phyloP scores from a whole-genome alignment of 169 alveolate genomes.

The Cryptosporidium muris region DNA sequence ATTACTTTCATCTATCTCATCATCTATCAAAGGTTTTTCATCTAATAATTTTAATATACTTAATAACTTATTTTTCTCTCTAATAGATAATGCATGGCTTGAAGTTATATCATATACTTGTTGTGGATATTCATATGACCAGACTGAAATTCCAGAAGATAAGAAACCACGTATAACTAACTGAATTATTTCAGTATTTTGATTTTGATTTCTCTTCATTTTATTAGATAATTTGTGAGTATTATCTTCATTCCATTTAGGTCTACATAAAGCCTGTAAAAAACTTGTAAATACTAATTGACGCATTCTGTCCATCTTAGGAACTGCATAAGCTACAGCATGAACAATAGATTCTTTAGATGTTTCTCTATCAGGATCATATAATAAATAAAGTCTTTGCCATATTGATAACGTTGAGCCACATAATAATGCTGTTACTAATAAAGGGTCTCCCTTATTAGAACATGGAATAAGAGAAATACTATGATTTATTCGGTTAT shows the following conservation, averaged over 20 bases:
- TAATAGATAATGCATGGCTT: conserved; percentile 36
- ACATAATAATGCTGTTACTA: conserved; percentile 52
- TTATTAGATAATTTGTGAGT: conserved; percentile 41
- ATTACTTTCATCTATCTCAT: conserved; percentile 30
- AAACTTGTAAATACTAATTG: conserved; percentile 55
- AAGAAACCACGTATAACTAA: conserved; percentile 37
- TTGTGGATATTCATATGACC: conserved; percentile 65
- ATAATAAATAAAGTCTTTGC: conserved; percentile 63
- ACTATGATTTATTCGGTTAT: neutral
- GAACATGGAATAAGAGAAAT: conserved; percentile 26
- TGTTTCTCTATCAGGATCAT: conserved; percentile 66
- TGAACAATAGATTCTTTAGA: conserved; percentile 59
- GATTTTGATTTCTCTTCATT: conserved; percentile 53
- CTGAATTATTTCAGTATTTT: conserved; percentile 33
- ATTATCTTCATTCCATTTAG: conserved; percentile 42
- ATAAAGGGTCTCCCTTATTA: conserved; percentile 58
- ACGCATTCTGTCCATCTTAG: conserved; percentile 68
- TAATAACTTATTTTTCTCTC: conserved; percentile 42
- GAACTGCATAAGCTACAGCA: conserved; percentile 65
- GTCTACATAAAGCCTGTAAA: conserved; percentile 57
- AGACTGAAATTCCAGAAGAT: conserved; percentile 53
- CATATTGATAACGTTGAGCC: conserved; percentile 65
- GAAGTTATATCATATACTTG: conserved; percentile 55
- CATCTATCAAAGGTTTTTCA: conserved; percentile 43
- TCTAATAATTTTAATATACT: conserved; percentile 50